phyloP scores from a whole-genome alignment of 1,284 basidiomycete species.

The Malassezia pachydermatis region DNA sequence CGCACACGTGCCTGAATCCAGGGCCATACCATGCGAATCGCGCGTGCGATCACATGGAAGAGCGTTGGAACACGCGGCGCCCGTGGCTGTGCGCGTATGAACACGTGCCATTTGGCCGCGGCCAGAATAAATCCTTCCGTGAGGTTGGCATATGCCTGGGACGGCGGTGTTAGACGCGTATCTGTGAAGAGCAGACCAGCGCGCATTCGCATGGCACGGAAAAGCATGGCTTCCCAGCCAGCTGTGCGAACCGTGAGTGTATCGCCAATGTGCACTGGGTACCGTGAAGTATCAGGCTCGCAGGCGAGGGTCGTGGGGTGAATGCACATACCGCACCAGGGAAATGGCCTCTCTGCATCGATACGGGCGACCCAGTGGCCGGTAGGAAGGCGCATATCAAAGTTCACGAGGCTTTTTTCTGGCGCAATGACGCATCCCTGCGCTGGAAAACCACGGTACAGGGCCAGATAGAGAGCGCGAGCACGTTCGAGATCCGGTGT shows the following conservation, averaged over 20 bases:
- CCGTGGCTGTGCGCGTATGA: constrained; percentile 51
- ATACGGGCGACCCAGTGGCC: constrained; percentile 48
- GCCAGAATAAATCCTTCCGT: constrained; percentile 76
- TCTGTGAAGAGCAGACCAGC: constrained; percentile 67
- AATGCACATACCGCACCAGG: constrained; percentile 44
- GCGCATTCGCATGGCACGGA: constrained; percentile 17
- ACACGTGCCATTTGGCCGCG: constrained; percentile 78
- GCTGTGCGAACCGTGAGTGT: constrained; percentile 44
- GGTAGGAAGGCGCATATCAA: constrained; percentile 65
- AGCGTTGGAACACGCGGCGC: constrained; percentile 48
- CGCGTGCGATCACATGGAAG: constrained; percentile 13
- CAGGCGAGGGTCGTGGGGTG: constrained; percentile 27
- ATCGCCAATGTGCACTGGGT: constrained; percentile 33
- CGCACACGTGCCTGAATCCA: constrained; percentile 18
- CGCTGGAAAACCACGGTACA: constrained; percentile 64
- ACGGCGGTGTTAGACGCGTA: constrained; percentile 58
- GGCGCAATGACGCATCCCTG: constrained; percentile 82
- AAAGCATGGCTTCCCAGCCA: constrained; percentile 36
- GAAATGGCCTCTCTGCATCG: constrained; percentile 20
- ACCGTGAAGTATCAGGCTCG: constrained; percentile 30
- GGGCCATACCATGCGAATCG: constrained; percentile 20
- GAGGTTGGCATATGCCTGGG: constrained; percentile 65
- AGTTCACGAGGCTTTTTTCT: constrained; percentile 81
- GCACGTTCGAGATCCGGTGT: constrained; percentile 63
- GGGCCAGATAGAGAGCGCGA: constrained; percentile 61